These are phyloP conservation scores for Ulota crispa DNA, from an alignment of 225 moss, liverwort and hornwort species.

Conservation along the genomic window DNA sequence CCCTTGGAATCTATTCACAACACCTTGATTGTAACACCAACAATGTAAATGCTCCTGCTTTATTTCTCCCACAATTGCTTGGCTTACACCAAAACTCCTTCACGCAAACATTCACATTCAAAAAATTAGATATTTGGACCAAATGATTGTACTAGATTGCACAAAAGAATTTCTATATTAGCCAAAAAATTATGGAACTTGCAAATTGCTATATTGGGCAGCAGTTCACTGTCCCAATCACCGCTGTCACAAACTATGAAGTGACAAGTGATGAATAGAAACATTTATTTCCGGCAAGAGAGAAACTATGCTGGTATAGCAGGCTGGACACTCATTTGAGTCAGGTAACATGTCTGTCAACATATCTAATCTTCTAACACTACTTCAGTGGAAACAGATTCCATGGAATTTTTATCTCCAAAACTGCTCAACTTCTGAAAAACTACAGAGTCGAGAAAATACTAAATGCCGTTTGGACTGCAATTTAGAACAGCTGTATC, in stretches of 20 bases:
- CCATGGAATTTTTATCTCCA: background rate
- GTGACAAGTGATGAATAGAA: too few species aligned
- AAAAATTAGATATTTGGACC: background rate
- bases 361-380: background rate
- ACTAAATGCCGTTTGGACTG: background rate
- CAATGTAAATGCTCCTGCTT: too few species aligned
- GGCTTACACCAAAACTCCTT: background rate
- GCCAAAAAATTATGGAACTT: too few species aligned
- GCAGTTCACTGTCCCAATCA: background rate
- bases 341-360: background rate
- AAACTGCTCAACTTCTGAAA: background rate
- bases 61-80: background rate
- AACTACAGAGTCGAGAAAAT: background rate
- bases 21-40: background rate
- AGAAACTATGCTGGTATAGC: too few species aligned
- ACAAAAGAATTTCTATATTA: too few species aligned
- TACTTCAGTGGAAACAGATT: background rate
- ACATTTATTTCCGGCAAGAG: background rate
- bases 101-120: background rate
- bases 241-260: too few species aligned
- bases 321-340: too few species aligned
- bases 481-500: background rate
- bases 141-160: background rate
- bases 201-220: background rate
- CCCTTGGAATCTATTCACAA: background rate